A percentile compares a stretch with the other conserved stretches of the same genome.
These are phyloP conservation scores for Eutrema salsugineum DNA, from an alignment of 441 rosid species.

Conservation along the genomic window DNA sequence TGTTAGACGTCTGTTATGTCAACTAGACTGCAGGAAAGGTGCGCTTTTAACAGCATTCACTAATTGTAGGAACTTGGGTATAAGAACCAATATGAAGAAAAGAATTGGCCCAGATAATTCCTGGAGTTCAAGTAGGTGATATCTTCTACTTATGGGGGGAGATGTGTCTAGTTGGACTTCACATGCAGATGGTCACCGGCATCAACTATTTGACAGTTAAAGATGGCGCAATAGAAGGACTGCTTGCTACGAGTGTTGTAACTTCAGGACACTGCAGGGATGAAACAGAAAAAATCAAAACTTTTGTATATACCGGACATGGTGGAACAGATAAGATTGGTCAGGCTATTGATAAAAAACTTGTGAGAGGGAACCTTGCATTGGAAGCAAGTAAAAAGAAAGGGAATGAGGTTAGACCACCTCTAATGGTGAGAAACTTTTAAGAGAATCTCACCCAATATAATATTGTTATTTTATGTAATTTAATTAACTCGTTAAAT, in stretches of 20 bases:
- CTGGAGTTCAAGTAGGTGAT: slow-evolving; percentile 66
- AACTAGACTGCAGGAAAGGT: slow-evolving; percentile 24
- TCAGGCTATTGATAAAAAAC: background rate
- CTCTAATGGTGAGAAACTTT: too few relatives aligned
- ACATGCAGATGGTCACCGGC: slow-evolving; percentile 60
- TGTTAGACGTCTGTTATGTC: slow-evolving; percentile 36
- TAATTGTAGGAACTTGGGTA: slow-evolving; percentile 28
- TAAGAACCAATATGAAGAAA: slow-evolving; percentile 35
- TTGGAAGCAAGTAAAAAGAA: background rate
- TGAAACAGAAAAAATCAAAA: slow-evolving; percentile 44
- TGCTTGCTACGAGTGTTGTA: slow-evolving; percentile 55
- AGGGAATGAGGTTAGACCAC: too few relatives aligned
- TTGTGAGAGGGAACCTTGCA: background rate
- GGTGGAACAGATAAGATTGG: slow-evolving; percentile 50
- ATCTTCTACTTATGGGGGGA: slow-evolving; percentile 64
- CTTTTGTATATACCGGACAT: slow-evolving; percentile 60
- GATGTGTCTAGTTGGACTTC: too few relatives aligned
- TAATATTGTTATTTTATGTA: too few relatives aligned
- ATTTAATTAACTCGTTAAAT: too few relatives aligned
- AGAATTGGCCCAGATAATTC: slow-evolving; percentile 45
- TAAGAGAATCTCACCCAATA: too few relatives aligned
- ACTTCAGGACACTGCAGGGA: slow-evolving; percentile 69
- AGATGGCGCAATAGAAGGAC: slow-evolving; percentile 3
- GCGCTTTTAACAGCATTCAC: background rate
- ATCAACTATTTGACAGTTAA: slow-evolving; percentile 53